phyloP scores from a whole-genome alignment of 768 basidiomycete genomes.

The Serendipita sp. region DNA sequence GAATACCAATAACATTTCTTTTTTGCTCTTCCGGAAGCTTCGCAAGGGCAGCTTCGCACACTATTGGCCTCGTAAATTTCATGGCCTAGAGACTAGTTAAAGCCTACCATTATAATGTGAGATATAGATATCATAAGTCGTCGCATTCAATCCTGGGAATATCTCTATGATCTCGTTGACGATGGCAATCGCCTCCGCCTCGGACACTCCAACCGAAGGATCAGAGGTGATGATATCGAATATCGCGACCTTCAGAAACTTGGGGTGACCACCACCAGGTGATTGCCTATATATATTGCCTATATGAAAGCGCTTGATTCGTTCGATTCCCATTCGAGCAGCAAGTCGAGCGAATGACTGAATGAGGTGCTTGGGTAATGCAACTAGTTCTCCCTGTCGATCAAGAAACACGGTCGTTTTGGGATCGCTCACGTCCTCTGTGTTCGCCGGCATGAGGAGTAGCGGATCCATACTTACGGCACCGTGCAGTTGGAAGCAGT shows the following conservation, averaged over 20 bases:
- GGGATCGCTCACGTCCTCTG: slow-evolving; percentile 40
- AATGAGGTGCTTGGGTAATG: slow-evolving; percentile 55
- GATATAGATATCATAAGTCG: slow-evolving; percentile 56
- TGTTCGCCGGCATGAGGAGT: slow-evolving; percentile 45
- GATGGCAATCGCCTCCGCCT: slow-evolving; percentile 58
- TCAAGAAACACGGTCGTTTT: slow-evolving; percentile 65
- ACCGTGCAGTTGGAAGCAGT: slow-evolving; percentile 78
- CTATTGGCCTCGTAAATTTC: slow-evolving; percentile 23
- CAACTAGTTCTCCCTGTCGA: slow-evolving; percentile 59
- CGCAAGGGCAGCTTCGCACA: slow-evolving; percentile 47
- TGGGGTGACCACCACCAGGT: slow-evolving; percentile 57
- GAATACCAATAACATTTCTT: slow-evolving; percentile 42
- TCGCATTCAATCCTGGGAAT: slow-evolving; percentile 50
- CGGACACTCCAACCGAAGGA: slow-evolving; percentile 47
- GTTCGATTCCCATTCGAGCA: slow-evolving; percentile 42
- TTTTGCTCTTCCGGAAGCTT: slow-evolving; percentile 45
- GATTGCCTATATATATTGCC: slow-evolving; percentile 51
- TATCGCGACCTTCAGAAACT: slow-evolving; percentile 53
- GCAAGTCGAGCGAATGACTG: slow-evolving; percentile 71
- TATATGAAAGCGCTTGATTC: slow-evolving; percentile 77
- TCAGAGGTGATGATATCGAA: slow-evolving; percentile 78
- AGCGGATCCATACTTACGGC: slow-evolving; percentile 80
- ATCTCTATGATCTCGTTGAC: slow-evolving; percentile 49
- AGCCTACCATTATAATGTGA: slow-evolving; percentile 61
- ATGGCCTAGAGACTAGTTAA: not conserved